Conservation (phyloP, 805 yeast species). For the Ogataea glucozyma region DNA sequence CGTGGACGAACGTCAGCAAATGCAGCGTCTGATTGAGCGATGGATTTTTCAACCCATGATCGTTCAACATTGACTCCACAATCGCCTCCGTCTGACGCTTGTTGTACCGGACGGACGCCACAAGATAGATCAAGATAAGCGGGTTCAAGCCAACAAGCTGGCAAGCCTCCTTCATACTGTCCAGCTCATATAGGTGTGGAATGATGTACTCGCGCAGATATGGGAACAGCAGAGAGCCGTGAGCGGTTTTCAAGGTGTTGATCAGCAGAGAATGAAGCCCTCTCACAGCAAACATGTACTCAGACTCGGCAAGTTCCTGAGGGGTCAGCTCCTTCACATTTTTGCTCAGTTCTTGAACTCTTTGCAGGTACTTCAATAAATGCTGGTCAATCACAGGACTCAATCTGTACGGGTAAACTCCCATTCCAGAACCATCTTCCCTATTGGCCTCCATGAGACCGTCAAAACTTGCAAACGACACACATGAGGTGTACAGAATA, state of each 20-base stretch:
- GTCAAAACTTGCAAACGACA: constrained; percentile 30
- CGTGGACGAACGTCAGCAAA: constrained; percentile 68
- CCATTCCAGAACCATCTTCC: constrained; percentile 38
- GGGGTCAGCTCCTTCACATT: constrained; percentile 40
- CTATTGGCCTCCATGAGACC: constrained; percentile 42
- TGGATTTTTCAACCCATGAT: constrained; percentile 37
- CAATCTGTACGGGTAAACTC: constrained; percentile 30
- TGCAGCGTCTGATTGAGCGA: constrained; percentile 65
- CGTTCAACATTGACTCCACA: constrained; percentile 44
- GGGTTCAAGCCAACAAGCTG: constrained; percentile 66
- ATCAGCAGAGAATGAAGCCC: constrained; percentile 64
- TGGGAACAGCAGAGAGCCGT: constrained; percentile 53
- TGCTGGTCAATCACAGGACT: constrained; percentile 36
- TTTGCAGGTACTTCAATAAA: constrained; percentile 46
- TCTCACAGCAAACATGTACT: constrained; percentile 62
- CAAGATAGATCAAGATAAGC: constrained; percentile 42
- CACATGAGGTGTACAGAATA: constrained; percentile 22
- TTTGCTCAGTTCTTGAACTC: constrained; percentile 40
- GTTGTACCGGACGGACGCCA: constrained; percentile 51
- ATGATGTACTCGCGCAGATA: constrained; percentile 53
- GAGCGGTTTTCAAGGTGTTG: constrained; percentile 53
- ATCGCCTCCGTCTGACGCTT: constrained; percentile 42
- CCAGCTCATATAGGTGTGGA: constrained; percentile 67
- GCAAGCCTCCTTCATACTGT: constrained; percentile 76
- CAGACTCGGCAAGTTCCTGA: constrained; percentile 58